These are phyloP conservation scores for Diaporthe sp. DNA, from an alignment of 2,329 filamentous ascomycete genomes.

Conservation along the genomic window DNA sequence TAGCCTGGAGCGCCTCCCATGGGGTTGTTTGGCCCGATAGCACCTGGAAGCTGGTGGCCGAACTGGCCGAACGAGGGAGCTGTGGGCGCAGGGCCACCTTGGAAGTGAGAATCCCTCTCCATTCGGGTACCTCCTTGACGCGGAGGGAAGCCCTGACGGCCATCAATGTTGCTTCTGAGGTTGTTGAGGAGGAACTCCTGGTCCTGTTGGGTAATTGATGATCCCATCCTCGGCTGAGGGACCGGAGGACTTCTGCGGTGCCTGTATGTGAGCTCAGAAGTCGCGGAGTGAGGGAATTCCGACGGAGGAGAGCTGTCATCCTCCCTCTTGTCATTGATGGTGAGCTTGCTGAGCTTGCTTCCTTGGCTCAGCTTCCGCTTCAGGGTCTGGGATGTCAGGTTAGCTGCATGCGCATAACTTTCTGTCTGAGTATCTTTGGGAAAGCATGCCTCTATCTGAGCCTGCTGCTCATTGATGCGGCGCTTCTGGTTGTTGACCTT, in stretches of 20 bases:
- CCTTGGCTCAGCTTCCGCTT: conserved; percentile 35
- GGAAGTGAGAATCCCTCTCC: conserved; percentile 25
- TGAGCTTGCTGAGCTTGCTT: conserved; percentile 25
- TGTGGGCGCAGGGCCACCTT: conserved; percentile 1
- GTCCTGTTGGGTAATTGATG: conserved; percentile 33
- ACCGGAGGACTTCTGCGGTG: background rate
- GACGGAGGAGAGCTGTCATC: conserved; percentile 19
- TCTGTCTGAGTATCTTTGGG: no score
- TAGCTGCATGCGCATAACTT: background rate
- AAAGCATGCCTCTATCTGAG: conserved; percentile 40
- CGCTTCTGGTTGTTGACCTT: conserved; percentile 42
- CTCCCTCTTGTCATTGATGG: conserved; percentile 5
- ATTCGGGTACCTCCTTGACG: background rate
- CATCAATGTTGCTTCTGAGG: conserved; percentile 29
- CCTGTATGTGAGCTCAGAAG: conserved; percentile 29
- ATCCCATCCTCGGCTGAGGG: conserved; percentile 21
- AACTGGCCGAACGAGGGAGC: conserved; percentile 23
- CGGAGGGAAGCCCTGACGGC: background rate
- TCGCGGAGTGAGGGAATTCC: conserved; percentile 31
- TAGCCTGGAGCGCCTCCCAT: conserved; percentile 21
- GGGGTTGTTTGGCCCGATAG: conserved; percentile 8
- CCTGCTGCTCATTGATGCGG: conserved; percentile 41
- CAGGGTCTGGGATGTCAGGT: conserved; percentile 26
- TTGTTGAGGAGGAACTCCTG: conserved; percentile 40
- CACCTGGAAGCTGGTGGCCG: background rate